A percentile compares a stretch with the other conserved stretches of the same genome.
phyloP scores from a whole-genome alignment of 176 grass and related monocot genomes.

The Thinopyrum elongatum region DNA sequence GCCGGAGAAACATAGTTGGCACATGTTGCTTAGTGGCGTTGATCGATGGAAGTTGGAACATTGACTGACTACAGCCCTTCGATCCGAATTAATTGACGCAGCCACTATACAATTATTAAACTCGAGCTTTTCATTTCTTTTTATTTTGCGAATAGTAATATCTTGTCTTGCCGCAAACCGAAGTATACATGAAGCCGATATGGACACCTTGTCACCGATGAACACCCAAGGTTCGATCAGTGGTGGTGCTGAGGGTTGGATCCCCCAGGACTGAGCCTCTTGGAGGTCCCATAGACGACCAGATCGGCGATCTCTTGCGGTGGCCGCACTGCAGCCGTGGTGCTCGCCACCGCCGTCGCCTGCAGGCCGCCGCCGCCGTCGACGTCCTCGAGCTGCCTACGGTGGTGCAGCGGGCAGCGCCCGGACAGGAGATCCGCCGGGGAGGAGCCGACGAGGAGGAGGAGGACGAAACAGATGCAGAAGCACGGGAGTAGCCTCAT shows the following conservation, averaged over 20 bases:
- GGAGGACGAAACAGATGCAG: background rate
- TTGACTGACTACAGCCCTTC: too few species aligned
- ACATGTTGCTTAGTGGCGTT: too few species aligned
- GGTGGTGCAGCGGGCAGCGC: background rate
- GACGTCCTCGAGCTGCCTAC: background rate
- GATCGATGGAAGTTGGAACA: too few species aligned
- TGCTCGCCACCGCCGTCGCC: background rate
- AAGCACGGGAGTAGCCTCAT: slow-evolving; percentile 26
- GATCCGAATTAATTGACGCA: too few species aligned
- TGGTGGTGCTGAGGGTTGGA: slow-evolving; percentile 91
- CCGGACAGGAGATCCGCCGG: background rate
- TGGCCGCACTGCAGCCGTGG: background rate
- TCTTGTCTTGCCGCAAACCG: background rate
- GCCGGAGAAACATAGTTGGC: too few species aligned
- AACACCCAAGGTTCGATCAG: slow-evolving; percentile 10
- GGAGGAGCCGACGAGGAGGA: background rate
- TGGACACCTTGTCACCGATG: too few species aligned
- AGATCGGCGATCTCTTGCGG: background rate
- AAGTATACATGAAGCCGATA: background rate
- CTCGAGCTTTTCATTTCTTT: too few species aligned
- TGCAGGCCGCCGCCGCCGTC: background rate
- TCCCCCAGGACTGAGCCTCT: slow-evolving; percentile 64
- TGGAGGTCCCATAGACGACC: slow-evolving; percentile 29
- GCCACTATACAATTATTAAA: too few species aligned
- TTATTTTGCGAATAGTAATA: too few species aligned